Evolutionary conservation across 1,284 basidiomycete genomes (phyloP).

Genomic region (Athelia sp.): DNA sequence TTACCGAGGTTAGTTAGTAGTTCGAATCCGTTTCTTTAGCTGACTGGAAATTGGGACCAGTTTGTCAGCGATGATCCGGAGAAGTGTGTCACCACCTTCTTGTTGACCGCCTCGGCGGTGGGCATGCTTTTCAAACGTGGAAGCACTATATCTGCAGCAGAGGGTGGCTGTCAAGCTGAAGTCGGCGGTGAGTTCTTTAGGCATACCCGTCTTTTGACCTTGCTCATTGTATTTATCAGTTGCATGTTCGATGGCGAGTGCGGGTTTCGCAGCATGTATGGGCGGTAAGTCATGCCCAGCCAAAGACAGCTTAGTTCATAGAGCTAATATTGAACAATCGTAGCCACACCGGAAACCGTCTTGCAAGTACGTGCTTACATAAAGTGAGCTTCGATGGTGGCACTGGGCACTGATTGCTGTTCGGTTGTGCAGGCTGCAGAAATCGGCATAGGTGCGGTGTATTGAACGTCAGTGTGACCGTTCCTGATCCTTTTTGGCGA

Average conservation of each 20-base stretch:
- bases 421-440: conserved; percentile 74
- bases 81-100: conserved; percentile 81
- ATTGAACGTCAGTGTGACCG: background rate
- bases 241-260: conserved; percentile 89
- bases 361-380: conserved; percentile 44
- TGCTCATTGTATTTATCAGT: conserved; percentile 36
- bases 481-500: conserved; percentile 4
- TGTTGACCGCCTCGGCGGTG: conserved; percentile 84
- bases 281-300: conserved; percentile 52
- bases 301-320: conserved; percentile 5
- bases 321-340: conserved; percentile 3
- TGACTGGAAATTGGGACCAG: conserved; percentile 24
- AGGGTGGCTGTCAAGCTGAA: conserved; percentile 87
- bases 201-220: conserved; percentile 12
- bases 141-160: conserved; percentile 93
- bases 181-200: conserved; percentile 58
- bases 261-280: conserved; percentile 92
- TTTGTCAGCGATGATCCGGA: conserved; percentile 89
- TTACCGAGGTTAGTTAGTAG: conserved; percentile 72
- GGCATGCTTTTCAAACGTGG: conserved; percentile 98
- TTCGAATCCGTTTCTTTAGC: too few species aligned
- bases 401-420: conserved; percentile 6
- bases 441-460: conserved; percentile 77
- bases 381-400: conserved; percentile 6
- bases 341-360: conserved; percentile 77